These are phyloP conservation scores for Tieghemostelium lacteum DNA, from an alignment of 78 protist genomes.

Conservation along the genomic window DNA sequence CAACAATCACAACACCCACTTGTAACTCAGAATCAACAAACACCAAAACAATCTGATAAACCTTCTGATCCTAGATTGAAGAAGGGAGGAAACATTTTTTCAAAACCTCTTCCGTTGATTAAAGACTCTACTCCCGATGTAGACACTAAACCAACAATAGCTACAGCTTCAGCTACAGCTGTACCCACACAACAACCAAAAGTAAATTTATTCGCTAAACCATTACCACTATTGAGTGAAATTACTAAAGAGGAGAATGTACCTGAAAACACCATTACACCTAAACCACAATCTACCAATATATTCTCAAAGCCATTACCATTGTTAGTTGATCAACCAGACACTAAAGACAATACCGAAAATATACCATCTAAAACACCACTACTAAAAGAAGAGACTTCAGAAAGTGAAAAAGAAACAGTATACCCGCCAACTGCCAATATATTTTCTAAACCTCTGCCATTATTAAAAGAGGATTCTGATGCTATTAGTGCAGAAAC, in stretches of 20 bases:
- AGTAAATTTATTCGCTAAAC: not conserved
- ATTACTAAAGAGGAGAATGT: not conserved
- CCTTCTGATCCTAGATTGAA: slow-evolving; percentile 18
- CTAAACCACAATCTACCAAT: not conserved
- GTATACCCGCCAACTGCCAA: not conserved
- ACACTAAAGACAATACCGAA: not conserved
- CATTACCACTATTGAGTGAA: not conserved
- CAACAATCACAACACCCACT: slow-evolving; percentile 8
- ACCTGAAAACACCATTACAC: not conserved
- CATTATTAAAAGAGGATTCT: not conserved
- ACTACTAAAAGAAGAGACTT: not conserved
- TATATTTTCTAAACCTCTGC: not conserved
- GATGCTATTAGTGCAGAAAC: not conserved
- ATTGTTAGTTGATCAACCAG: too few species aligned
- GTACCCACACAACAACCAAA: not conserved
- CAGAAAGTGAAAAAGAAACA: not conserved
- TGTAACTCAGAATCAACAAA: not conserved
- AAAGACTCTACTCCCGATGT: not conserved
- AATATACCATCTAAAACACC: not conserved
- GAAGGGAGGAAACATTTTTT: not conserved
- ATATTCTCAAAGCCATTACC: not conserved
- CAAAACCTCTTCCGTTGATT: slow-evolving; percentile 26
- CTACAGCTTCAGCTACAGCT: slow-evolving; percentile 1
- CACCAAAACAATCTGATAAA: not conserved
- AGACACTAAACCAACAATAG: not conserved